Base-by-base conservation (phyloP, 73 alveolate species). In the Paramecium biaurelia region DNA sequence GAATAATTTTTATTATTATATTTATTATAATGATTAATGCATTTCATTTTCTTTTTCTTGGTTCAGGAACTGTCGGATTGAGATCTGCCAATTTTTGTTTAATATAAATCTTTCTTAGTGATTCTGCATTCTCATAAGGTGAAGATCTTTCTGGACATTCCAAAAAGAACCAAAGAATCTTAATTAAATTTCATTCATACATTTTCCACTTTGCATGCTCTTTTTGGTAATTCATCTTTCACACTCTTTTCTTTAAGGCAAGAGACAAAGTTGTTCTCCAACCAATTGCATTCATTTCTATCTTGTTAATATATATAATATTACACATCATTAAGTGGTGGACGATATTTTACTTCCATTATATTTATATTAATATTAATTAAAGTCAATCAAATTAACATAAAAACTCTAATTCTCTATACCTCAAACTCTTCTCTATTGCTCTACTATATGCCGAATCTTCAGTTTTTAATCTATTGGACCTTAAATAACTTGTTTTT, bases 161-260 rank as follows among this genome's bases (percentile, higher is more conserved):
- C 38, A 89, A 72, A 88, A 89, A 89, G 59, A 89, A 89, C 94
- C 94, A 89, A 24, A 89, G 70, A 45, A 89, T 57, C 94, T 89
- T 41, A 8, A 38, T 70, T 70, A 38, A 53, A 38, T 57, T 24
- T 38, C 26, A 38, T 24, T 30, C n/a, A 32, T 89, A 89, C 94
- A 63, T 70, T 58, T 70, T 89, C 94, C 70, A 82, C 92, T 70
- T 59, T 89, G 84, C 94, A 89, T 32, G 43, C 49, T 82, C 85
- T 89, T 49, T 70, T 89, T 43, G 94, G 89, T 12, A 89, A 21
- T 15, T 89, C 70, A 72, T 89, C 94, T 43, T 89, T 57, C 23
- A 89, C 94, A 89, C 92, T 70, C 84, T 89, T 89, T 63, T 89
- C 94, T 70, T 82, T 89, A 14, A 89, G 85, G 26, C 94, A 89